Conservation (phyloP, 352 stramenopile genomes). For the Phytophthora tubulina region DNA sequence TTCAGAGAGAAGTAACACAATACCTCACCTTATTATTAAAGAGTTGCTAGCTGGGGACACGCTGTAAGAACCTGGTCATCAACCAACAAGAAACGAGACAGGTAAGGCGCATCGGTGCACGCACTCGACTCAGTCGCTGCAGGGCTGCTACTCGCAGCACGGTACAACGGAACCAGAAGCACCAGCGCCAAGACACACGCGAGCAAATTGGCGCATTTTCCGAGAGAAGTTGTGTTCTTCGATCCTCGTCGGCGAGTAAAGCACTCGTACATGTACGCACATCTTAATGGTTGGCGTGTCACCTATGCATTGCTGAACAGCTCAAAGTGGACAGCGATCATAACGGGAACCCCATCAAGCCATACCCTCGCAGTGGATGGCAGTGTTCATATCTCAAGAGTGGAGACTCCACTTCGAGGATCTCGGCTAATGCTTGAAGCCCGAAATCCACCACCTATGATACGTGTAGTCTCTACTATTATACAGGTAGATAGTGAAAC, state of each 20-base stretch:
- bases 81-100: no score
- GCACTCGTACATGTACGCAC: constrained; percentile 52
- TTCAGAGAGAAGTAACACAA: no score
- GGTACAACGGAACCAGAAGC: constrained; percentile 14
- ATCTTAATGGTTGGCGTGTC: constrained; percentile 65
- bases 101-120: no score
- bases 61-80: no score
- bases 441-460: no score
- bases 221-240: constrained; percentile 52
- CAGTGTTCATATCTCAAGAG: constrained; percentile 37
- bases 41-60: no score
- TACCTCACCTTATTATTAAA: no score
- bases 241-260: constrained; percentile 44
- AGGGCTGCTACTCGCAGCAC: neutral
- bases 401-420: constrained; percentile 33
- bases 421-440: constrained; percentile 29
- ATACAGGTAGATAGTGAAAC: constrained; percentile 18
- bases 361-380: constrained; percentile 33
- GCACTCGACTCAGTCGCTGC: no score
- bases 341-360: constrained; percentile 11
- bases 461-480: no score
- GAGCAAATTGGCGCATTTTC: constrained; percentile 43
- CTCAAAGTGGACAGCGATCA: constrained; percentile 30
- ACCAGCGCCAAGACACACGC: constrained; percentile 32
- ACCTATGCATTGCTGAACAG: constrained; percentile 46